Evolutionary conservation across 345 rosid genomes (phyloP).

Genomic region (Eucalyptus cladocalyx): DNA sequence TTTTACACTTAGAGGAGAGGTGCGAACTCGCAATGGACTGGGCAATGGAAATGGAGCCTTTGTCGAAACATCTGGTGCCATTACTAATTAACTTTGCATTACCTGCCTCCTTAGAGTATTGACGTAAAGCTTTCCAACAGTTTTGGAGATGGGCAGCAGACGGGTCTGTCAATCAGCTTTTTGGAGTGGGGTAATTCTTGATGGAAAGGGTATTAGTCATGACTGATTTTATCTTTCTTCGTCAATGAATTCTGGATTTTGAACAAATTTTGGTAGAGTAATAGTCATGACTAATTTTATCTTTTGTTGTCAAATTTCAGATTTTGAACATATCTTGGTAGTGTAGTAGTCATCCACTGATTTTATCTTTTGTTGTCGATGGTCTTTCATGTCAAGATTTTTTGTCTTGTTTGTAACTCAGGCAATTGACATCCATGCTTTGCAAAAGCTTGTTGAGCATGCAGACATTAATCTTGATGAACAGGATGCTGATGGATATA

Average conservation of each 20-base stretch:
- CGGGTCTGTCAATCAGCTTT: too few relatives aligned
- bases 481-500: conserved; percentile 28
- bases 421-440: conserved; percentile 23
- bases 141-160: not conserved
- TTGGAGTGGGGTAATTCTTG: too few relatives aligned
- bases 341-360: too few relatives aligned
- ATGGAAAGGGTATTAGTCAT: too few relatives aligned
- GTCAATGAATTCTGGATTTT: too few relatives aligned
- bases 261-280: too few relatives aligned
- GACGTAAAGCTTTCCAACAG: not conserved
- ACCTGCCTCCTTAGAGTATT: not conserved
- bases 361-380: too few relatives aligned
- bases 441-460: conserved; percentile 11
- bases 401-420: conserved; percentile 18
- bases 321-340: too few relatives aligned
- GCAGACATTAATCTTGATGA: conserved; percentile 20
- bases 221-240: too few relatives aligned
- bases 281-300: too few relatives aligned
- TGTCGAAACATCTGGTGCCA: conserved; percentile 56
- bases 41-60: conserved; percentile 84
- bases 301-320: too few relatives aligned
- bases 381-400: not conserved
- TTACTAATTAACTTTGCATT: not conserved
- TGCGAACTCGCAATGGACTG: conserved; percentile 86
- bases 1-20: conserved; percentile 85